Conservation (phyloP, 2,329 filamentous ascomycete species). For the Ceratocystis diversiconidia region DNA sequence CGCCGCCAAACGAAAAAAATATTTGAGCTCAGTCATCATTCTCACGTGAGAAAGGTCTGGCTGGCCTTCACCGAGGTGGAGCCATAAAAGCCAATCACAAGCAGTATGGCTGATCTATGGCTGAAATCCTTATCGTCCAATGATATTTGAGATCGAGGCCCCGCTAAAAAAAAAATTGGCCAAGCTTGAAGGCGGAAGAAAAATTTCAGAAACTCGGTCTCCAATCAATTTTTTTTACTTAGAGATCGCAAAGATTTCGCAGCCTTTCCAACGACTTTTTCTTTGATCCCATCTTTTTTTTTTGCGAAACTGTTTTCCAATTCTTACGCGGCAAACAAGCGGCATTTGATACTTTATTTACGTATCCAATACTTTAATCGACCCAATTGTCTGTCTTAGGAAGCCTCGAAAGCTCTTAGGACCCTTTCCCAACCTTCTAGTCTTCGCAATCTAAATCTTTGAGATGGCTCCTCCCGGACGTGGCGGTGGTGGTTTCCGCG, state of each 20-base stretch:
- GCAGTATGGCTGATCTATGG: constrained; percentile 11
- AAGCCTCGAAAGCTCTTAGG: constrained; percentile 14
- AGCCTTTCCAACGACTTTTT: constrained; percentile 15
- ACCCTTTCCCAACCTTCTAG: constrained; percentile 20
- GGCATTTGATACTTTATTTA: constrained; percentile 1
- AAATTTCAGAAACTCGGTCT: constrained; percentile 20
- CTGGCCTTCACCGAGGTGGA: constrained; percentile 16
- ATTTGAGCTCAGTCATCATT: not conserved
- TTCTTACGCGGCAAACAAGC: constrained; percentile 8
- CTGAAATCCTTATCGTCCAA: constrained; percentile 18
- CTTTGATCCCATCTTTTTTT: constrained; percentile 4
- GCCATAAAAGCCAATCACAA: constrained; percentile 10
- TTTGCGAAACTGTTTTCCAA: constrained; percentile 12
- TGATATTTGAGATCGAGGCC: constrained; percentile 17
- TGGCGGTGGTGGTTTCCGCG: constrained; percentile 25
- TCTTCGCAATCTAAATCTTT: constrained; percentile 20
- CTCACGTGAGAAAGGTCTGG: constrained; percentile 14
- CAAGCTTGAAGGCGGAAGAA: constrained; percentile 18
- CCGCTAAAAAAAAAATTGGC: constrained; percentile 19
- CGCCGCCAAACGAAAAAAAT: not conserved
- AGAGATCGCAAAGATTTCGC: constrained; percentile 18
- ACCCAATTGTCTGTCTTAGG: constrained; percentile 11
- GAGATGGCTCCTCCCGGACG: constrained; percentile 24
- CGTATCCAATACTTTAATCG: constrained; percentile 9
- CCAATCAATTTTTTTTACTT: constrained; percentile 17